Evolutionary conservation across 345 rosid genomes (phyloP).

Genomic region (Eucalyptus camaldulensis): DNA sequence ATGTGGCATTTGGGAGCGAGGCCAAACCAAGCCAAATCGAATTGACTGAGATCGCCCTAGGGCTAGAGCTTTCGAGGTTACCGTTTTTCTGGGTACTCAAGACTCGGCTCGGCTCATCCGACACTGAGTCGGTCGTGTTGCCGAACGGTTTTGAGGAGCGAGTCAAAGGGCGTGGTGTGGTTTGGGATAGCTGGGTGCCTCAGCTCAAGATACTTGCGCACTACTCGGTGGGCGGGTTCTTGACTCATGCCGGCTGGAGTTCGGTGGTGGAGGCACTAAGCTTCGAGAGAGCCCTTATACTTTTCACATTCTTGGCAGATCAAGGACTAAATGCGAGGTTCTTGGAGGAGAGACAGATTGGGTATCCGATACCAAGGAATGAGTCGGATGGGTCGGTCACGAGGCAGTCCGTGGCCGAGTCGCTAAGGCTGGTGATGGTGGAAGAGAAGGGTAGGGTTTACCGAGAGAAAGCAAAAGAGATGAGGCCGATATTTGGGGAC

Average conservation of each 20-base stretch:
- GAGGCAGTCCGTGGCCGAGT: constrained; percentile 6
- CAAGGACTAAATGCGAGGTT: constrained; percentile 20
- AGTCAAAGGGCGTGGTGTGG: constrained; percentile 11
- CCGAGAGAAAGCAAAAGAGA: constrained; percentile 18
- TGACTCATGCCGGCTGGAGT: constrained; percentile 21
- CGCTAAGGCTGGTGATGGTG: constrained; percentile 14
- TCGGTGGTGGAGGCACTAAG: constrained; percentile 11
- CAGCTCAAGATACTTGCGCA: constrained; percentile 20
- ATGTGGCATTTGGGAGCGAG: constrained; percentile 32
- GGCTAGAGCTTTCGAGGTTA: constrained; percentile 19
- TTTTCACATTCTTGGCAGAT: neutral
- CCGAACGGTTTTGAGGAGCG: constrained; percentile 24
- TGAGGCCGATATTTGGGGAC: constrained; percentile 1
- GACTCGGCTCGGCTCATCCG: neutral
- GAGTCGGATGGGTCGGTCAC: constrained; percentile 12
- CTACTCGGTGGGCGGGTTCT: constrained; percentile 17
- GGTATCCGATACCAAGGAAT: constrained; percentile 2
- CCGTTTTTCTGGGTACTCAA: constrained; percentile 33
- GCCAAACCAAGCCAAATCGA: constrained; percentile 17
- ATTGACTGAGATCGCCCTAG: constrained; percentile 11
- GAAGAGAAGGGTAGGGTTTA: constrained; percentile 16
- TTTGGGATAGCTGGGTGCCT: constrained; percentile 29
- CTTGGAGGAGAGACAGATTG: constrained; percentile 5
- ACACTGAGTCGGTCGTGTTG: constrained; percentile 1
- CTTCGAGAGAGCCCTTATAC: neutral